These are phyloP conservation scores for Xylariaceae sp. DNA, from an alignment of 2,329 filamentous ascomycete genomes.

Conservation along the genomic window DNA sequence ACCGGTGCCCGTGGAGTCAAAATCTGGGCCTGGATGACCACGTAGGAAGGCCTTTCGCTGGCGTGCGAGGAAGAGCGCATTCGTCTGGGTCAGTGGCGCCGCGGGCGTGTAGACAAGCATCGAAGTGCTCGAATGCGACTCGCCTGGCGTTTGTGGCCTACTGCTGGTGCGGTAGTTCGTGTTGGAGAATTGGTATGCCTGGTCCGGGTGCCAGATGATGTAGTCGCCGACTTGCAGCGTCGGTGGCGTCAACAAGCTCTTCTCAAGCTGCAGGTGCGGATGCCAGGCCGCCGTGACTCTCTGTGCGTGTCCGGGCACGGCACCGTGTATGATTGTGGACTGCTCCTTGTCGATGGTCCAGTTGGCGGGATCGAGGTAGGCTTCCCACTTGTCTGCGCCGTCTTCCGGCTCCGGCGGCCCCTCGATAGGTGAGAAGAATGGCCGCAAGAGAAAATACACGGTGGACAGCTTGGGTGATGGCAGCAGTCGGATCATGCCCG, in stretches of 20 bases:
- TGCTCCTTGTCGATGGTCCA: conserved; percentile 43
- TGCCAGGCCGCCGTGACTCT: conserved; percentile 55
- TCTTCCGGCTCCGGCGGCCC: conserved; percentile 33
- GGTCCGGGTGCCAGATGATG: conserved; percentile 55
- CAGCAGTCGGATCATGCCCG: conserved; percentile 42
- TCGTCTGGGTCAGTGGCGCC: conserved; percentile 53
- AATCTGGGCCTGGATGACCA: conserved; percentile 51
- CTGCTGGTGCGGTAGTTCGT: conserved; percentile 32
- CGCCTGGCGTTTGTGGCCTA: conserved; percentile 12
- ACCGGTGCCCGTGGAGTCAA: conserved; percentile 48
- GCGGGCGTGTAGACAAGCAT: conserved; percentile 54
- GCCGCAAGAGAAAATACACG: conserved; percentile 45
- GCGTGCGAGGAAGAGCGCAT: conserved; percentile 52
- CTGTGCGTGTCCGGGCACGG: conserved; percentile 54
- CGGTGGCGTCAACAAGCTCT: conserved; percentile 51
- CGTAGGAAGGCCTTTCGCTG: conserved; percentile 54
- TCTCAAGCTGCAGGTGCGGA: conserved; percentile 49
- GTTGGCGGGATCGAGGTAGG: conserved; percentile 41
- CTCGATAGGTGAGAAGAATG: conserved; percentile 46
- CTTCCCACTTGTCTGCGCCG: conserved; percentile 37
- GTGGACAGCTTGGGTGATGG: conserved; percentile 45
- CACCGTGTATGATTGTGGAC: conserved; percentile 53
- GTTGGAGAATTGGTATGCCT: conserved; percentile 48
- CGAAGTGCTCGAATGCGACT: conserved; percentile 25
- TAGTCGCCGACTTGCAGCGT: conserved; percentile 53